Base-by-base conservation (phyloP, 2,329 filamentous ascomycete genomes). In the Proliferodiscus dingleyae region DNA sequence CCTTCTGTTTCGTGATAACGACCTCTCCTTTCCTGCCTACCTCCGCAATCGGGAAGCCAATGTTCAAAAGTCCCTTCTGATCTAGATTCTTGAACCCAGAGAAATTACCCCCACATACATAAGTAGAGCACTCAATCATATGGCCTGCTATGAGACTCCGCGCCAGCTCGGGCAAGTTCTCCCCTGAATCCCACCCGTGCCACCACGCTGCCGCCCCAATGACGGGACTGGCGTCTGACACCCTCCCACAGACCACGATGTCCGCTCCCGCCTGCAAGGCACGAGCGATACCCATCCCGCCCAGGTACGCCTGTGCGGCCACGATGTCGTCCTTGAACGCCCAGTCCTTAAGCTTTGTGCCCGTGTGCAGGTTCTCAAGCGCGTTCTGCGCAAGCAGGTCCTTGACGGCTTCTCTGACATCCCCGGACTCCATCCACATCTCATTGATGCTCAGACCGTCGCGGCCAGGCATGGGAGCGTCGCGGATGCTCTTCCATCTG, bases 11-110 rank as follows among this genome's bases (percentile, higher is more conserved):
- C 15, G 69, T 71, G 54, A 72, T 70, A 19, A 70, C 56, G 8
- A 66, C 3, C 73, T 61, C 52, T 4, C 70, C 70, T 16, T 65
- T 60, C 0, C 53, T 48, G 7, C 64, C 64, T 33, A 72, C 69
- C 47, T 72, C 69, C 4, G 68, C 70, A 34, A 73, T 71, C 2
- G 70, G 70, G 47, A 65, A 72, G 18, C 68, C 70, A 68, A 70
- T 72, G 19, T 61, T 61, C 21, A 66, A 56, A 16, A 43, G 42
- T 23, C 15, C 55, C 68, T 8, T 65, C 13, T 11, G 49, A 53
- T 48, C 33, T 6, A 30, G 16, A 6, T 15, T 30, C 58, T 65
- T 70, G 62, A 55, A 59, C 5, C 46, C 51, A 13, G 41, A 43
- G 41, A 44, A 54, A 19, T 54, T 48, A 10, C 47, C 46, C 21